Percentiles rank a stretch among this genome's conserved stretches.
These are phyloP conservation scores for Colletotrichum truncatum DNA, from an alignment of 2,329 filamentous ascomycete species.

Conservation along the genomic window DNA sequence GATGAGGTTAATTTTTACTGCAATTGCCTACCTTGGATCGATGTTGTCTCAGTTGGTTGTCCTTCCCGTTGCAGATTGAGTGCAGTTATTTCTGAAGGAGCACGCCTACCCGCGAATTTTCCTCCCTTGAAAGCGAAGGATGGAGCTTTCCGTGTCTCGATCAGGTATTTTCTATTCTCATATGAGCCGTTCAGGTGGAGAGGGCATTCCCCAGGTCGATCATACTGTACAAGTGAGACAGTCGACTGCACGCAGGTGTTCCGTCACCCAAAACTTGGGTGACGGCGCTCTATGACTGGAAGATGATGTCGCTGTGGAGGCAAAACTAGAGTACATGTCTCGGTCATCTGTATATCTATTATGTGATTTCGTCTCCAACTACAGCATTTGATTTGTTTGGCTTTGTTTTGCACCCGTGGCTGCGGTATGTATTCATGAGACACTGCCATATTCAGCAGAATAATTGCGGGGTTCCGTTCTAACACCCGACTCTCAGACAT, in stretches of 20 bases:
- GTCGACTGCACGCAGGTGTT: not conserved
- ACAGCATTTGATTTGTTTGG: not conserved
- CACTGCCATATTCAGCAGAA: not conserved
- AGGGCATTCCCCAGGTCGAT: not conserved
- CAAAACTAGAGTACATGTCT: not conserved
- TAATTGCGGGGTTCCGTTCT: slow-evolving; percentile 19
- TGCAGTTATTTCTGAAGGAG: not conserved
- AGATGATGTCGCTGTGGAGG: not conserved
- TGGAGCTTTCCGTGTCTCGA: not conserved
- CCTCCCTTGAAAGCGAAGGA: not conserved
- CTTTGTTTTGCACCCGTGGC: not conserved
- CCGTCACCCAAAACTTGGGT: not conserved
- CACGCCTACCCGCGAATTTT: not conserved
- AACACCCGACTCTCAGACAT: slow-evolving; percentile 11
- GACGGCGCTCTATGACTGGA: not conserved
- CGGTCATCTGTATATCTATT: not conserved
- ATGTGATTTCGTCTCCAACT: not conserved
- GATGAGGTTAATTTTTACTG: not conserved
- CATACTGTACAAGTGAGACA: slow-evolving; percentile 9
- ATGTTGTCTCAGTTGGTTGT: not conserved
- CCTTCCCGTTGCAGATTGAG: not conserved
- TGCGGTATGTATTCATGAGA: not conserved
- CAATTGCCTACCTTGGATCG: not conserved
- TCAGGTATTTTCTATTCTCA: not conserved
- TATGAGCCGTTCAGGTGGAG: not conserved